Evolutionary conservation across 2,329 filamentous ascomycete genomes (phyloP), one percentile per base, ranked within the genome.

Genomic region (Eutypa lata): DNA sequence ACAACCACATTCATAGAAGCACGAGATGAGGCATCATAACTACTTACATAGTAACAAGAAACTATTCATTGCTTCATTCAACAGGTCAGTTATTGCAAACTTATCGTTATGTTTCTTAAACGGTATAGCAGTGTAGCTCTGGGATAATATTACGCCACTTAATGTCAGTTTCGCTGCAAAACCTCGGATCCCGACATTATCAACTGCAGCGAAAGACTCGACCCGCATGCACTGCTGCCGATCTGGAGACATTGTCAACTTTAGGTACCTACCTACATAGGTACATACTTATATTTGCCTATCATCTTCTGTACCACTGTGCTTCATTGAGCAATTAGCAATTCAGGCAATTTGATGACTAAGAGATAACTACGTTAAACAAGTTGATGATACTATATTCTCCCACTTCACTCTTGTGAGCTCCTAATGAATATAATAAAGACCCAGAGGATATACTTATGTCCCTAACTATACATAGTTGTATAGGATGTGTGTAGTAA

Each of bases 141-240:
- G 26, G 26, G 14, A 21, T 26, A 45, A 6, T 45, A 4, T 21
- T 13, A 45, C 14, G 8, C 14, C 22, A 8, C 14, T 7, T 7
- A 11, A n/a, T 24, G 42, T 18, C 22, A 26, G 42, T 45, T n/a
- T 26, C 21, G 52, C 51, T 53, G 51, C 53, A 53, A 50, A 16
- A 38, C 46, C n/a, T 56, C 54, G 55, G 58, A 51, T 53, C 49
- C 56, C 55, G 54, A 63, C 58, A 57, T 54, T 57, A 52, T 60
- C 58, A 50, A 53, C 55, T 49, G 53, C 58, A 59, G 53, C 57
- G 48, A 53, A 22, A 16, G 19, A 45, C 22, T 45, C 21, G 13
- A n/a, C 57, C 26, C 18, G 49, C 37, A 50, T 26, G 24, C 22
- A 19, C n/a, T 45, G 33, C 49, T 35, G 8, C 22, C 13, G 22